Base-by-base conservation (phyloP, 1,139 yeast genomes). In the Yamadazyma siamensis region DNA sequence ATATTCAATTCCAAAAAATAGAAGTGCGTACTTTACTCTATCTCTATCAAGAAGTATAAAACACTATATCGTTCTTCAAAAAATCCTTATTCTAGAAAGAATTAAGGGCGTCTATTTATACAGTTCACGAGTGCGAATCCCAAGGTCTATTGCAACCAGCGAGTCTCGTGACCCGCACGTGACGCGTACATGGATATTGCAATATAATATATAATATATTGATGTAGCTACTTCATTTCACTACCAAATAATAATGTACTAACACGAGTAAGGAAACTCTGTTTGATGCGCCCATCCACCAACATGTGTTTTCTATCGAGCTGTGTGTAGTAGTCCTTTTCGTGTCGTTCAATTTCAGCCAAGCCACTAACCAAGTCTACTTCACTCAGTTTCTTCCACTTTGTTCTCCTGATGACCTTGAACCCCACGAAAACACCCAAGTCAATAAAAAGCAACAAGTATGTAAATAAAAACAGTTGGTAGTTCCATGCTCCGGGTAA, bases 401-500 rank as follows among this genome's bases (percentile, higher is more conserved):
- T 72, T 29, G 80, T 74, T 33, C 67, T 61, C 50, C 63, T 68
- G n/a, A 78, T 22, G 4, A 72, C 25, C 49, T 83, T 83, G 71
- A 81, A 81, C 13, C 54, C 56, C 9, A 79, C 39, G 41, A 69
- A 82, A 13, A 83, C 62, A 2, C 55, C 75, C 31, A 80, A 52
- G 46, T 79, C 78, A 27, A 83, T 59, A 37, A 81, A 81, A 15
- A 83, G 66, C 77, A 82, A 75, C 41, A 84, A 55, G 49, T 83
- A 84, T 38, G 74, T 70, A 49, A 82, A 81, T 35, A 84, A 53
- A 47, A 84, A 85, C 10, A 77, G 66, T 38, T 78, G 59, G 13
- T 67, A 51, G 30, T 60, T 57, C 94, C 94, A 85, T 29, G 57
- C 49, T 2, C 83, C 85, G 4, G 76, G 75, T 35, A 78, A 52